A percentile compares a stretch with the other conserved stretches of the same genome.
Evolutionary conservation across 495 filamentous ascomycete species (phyloP).

Genomic region (Tuber aestivum): DNA sequence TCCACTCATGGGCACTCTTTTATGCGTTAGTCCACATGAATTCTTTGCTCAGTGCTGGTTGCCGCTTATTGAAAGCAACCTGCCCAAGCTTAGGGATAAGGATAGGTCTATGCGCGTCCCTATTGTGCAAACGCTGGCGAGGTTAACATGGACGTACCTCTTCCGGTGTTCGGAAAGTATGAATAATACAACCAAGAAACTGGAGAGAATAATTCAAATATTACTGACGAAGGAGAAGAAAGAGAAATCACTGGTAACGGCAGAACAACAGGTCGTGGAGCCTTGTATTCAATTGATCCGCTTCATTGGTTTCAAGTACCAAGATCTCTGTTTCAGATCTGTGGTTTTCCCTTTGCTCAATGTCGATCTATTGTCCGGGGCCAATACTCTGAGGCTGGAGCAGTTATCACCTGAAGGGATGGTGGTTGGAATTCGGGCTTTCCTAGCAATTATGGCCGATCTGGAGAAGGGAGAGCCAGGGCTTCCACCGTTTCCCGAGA

Average conservation of each 20-base stretch:
- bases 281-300: slow-evolving; percentile 88
- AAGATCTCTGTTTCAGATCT: slow-evolving; percentile 82
- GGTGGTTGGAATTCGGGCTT: slow-evolving; percentile 90
- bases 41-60: slow-evolving; percentile 80
- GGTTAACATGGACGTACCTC: slow-evolving; percentile 93
- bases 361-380: slow-evolving; percentile 72
- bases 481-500: slow-evolving; percentile 72
- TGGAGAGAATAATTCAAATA: slow-evolving; percentile 79
- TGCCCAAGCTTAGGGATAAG: slow-evolving; percentile 79
- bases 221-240: slow-evolving; percentile 71
- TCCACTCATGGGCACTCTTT: slow-evolving; percentile 72
- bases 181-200: slow-evolving; percentile 62
- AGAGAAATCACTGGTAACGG: slow-evolving; percentile 57
- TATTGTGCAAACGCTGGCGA: slow-evolving; percentile 80
- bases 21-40: slow-evolving; percentile 82
- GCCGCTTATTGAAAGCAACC: slow-evolving; percentile 65
- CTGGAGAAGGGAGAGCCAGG: slow-evolving; percentile 77
- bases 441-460: slow-evolving; percentile 86
- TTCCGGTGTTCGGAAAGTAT: slow-evolving; percentile 71
- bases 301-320: slow-evolving; percentile 89
- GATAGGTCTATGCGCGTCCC: slow-evolving; percentile 73
- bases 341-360: slow-evolving; percentile 95
- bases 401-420: slow-evolving; percentile 94
- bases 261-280: slow-evolving; percentile 73
- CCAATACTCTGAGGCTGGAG: slow-evolving; percentile 77